Evolutionary conservation across 495 filamentous ascomycete genomes (phyloP).

Genomic region (Aspergillus sclerotiicarbonarius): DNA sequence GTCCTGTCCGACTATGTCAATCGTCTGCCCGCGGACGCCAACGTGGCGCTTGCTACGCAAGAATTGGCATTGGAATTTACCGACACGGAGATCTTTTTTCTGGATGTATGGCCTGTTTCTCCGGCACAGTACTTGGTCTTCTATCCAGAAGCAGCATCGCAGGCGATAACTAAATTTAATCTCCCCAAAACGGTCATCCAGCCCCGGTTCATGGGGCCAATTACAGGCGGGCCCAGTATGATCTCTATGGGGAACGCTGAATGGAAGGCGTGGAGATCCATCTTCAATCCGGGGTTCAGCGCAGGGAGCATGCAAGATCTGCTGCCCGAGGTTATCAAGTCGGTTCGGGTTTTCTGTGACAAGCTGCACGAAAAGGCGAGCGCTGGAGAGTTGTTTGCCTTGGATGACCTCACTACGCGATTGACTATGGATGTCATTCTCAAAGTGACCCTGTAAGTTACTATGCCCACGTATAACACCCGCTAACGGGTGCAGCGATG

Average conservation of each 20-base stretch:
- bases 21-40: background rate
- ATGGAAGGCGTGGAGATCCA: constrained; percentile 5
- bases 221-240: constrained; percentile 9
- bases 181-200: constrained; percentile 1
- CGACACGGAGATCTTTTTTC: constrained; percentile 4
- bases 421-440: constrained; percentile 7
- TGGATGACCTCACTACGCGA: constrained; percentile 4
- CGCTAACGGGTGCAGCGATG: background rate
- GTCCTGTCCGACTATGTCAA: background rate
- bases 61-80: background rate
- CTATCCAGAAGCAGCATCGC: background rate
- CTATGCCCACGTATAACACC: background rate
- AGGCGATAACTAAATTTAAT: background rate
- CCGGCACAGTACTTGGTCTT: background rate
- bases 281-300: constrained; percentile 11
- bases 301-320: background rate
- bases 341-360: constrained; percentile 7
- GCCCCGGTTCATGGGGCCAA: background rate
- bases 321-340: background rate
- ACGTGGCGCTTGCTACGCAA: background rate
- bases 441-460: constrained; percentile 3
- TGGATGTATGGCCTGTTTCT: background rate
- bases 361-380: background rate
- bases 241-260: background rate
- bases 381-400: background rate